Base-by-base conservation (phyloP, 2,329 filamentous ascomycete species). In the Blastomyces silverae region DNA sequence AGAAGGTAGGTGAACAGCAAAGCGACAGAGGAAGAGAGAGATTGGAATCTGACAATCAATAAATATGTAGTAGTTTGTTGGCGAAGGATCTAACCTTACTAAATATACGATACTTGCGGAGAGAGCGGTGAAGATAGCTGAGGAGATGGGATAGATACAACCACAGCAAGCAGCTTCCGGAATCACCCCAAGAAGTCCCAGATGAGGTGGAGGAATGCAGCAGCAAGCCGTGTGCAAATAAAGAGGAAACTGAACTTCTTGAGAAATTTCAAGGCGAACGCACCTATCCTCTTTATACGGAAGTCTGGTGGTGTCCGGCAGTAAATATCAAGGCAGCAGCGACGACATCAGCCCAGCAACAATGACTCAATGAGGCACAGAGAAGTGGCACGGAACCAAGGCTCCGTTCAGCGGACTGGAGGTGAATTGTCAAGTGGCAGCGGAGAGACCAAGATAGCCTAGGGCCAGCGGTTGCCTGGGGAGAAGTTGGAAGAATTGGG, bases 391-490 rank as follows among this genome's bases (percentile, higher is more conserved):
- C 25, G 22, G 13, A 25, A 46, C 10, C 20, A 46, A 46, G 20
- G 3, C n/a, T 50, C n/a, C 46, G 20, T 57, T 57, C 4, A 22
- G 20, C 5, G 15, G 31, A 57, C 34, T 34, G 15, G 55, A 28
- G 25, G 31, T 46, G 37, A 60, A 46, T 28, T 20, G 55, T 57
- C 11, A 25, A 60, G 39, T 37, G n/a, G 56, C n/a, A 10, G 34
- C 52, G 25, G 25, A 7, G 56, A 58, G 34, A 42, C 34, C 17
- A 20, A n/a, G 34, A 31, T 34, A 37, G 57, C 28, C 39, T n/a
- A 60, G 57, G 46, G 37, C 39, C 39, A 48, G 25, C 28, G 37
- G 57, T 46, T 60, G 57, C 57, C 57, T 60, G 57, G 57, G 28
- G 10, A 15, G 22, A 60, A 22, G 28, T 3, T 31, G 11, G n/a